Evolutionary conservation across 805 yeast species (phyloP), one percentile per base, ranked within the genome.

Genomic region (Lipomyces yamadae): DNA sequence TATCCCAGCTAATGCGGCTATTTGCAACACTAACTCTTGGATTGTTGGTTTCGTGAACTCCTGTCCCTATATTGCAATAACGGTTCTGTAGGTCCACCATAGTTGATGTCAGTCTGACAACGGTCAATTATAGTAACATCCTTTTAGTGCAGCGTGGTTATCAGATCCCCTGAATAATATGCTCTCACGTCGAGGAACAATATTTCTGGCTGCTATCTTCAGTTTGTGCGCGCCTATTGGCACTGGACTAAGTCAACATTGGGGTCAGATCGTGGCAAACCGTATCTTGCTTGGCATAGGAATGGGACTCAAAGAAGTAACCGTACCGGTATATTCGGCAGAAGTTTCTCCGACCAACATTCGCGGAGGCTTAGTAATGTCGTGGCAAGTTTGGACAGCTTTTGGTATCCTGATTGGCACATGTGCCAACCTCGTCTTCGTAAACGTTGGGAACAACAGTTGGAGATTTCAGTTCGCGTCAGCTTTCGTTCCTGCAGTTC

Each of bases 301-400:
- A 45, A 82, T 88, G 72, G 92, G 92, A 61, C 82, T 86, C 60
- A 85, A 86, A 70, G 86, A 89, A 2, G 84, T 89, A 32, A 86
- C 89, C 13, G 89, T 86, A 5, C 91, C 91, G 2, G 86, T 88
- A 10, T 86, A 84, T 70, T 82, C 87, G 34, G 88, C 89, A 15
- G 90, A 87, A 74, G 82, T 86, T 72, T 74, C 86, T 8, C 90
- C 90, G 1, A 83, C 84, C 10, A 77, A 77, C 11, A 82, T 84
- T 50, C 80, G 91, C 74, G 92, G 91, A 58, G 85, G 89, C 0
- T 78, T 88, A 66, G 86, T 86, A 58, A 86, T 87, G 88, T 79
- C 85, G 78, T 88, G 90, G 89, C 91, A 88, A 78, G 85, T 86
- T 72, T 87, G 87, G 81, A 87, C 90, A 13, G 91, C 91, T 0